phyloP scores from a whole-genome alignment of 768 basidiomycete species.

The Lyophyllum atratum region DNA sequence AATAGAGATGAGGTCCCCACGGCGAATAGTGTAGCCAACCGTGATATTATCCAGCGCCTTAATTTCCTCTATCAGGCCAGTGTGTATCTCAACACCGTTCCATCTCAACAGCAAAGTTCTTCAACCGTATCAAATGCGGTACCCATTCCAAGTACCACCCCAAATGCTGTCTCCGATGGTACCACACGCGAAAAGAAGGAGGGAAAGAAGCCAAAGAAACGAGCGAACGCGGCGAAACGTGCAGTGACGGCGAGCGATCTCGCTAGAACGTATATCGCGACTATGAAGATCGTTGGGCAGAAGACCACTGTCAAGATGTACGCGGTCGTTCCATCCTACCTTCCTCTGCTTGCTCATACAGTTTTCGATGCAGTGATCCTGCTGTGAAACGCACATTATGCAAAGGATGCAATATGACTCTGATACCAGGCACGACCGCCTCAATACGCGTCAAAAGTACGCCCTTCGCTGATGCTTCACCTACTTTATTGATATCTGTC shows the following conservation, averaged over 20 bases:
- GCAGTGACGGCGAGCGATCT: conserved; percentile 46
- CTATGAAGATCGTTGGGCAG: conserved; percentile 72
- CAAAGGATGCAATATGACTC: conserved; percentile 60
- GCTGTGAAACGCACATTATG: conserved; percentile 82
- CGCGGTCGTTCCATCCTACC: background rate
- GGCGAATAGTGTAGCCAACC: conserved; percentile 58
- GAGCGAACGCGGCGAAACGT: conserved; percentile 18
- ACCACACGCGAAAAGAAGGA: conserved; percentile 14
- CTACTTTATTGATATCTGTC: background rate
- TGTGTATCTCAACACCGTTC: conserved; percentile 46
- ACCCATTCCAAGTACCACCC: background rate
- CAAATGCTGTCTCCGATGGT: background rate
- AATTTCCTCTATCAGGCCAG: conserved; percentile 88
- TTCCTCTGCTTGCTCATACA: background rate
- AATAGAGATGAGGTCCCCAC: conserved; percentile 59
- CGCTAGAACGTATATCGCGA: conserved; percentile 61
- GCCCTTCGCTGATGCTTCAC: conserved; percentile 18
- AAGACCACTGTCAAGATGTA: conserved; percentile 82
- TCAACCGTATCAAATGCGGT: background rate
- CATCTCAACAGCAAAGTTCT: background rate
- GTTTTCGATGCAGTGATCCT: conserved; percentile 60
- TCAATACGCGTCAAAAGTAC: conserved; percentile 66
- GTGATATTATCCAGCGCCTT: conserved; percentile 79
- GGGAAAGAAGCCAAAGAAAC: conserved; percentile 22
- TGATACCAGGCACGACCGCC: conserved; percentile 70